Evolutionary conservation across 305 asterid genomes (phyloP), one percentile per base, ranked within the genome.

Genomic region (Plantago coronopus): DNA sequence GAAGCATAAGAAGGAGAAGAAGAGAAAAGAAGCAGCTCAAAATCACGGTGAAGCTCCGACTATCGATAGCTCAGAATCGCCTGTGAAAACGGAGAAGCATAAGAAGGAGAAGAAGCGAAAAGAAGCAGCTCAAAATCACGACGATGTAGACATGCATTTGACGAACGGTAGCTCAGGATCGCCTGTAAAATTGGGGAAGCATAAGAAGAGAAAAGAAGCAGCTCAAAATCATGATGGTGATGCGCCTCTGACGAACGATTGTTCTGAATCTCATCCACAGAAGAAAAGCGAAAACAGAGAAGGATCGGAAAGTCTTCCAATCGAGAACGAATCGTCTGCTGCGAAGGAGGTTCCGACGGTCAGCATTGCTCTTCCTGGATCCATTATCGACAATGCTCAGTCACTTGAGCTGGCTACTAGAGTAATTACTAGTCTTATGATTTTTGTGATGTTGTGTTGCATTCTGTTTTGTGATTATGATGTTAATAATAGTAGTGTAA

Each of bases 361-460:
- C 62, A 83, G 89, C 66, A 61, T 91, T 63, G 95, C 94, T 45
- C 61, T 91, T 60, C 82, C 98, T 60, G 95, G 97, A 0, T 91
- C 98, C 66, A 89, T 88, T 37, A 83, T 91, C 54, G 78, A 86
- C 59, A 91, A 91, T 31, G 78, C 91, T 45, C 96, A 91, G 73
- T 86, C 98, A 27, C 74, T 76, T 54, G 98, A 91, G 64, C 94
- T 91, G 38, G 96, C 95, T 16, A 91, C 98, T 25, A 79, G 93
- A 27, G 96, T 86, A 82, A 67, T 57, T 4, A 46, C 42, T 31
- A 55, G 45, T 11, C 4, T 27, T 55, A 11, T 4, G 43, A 11
- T 38, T 38, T 54, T 69, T 23, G 12, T 7, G 17, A 48, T 44
- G 20, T 43, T 16, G 12, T 15, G 8, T 17, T 13, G 6, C 54